These are phyloP conservation scores for Dimocarpus longan DNA, from an alignment of 345 rosid genomes.

Conservation along the genomic window DNA sequence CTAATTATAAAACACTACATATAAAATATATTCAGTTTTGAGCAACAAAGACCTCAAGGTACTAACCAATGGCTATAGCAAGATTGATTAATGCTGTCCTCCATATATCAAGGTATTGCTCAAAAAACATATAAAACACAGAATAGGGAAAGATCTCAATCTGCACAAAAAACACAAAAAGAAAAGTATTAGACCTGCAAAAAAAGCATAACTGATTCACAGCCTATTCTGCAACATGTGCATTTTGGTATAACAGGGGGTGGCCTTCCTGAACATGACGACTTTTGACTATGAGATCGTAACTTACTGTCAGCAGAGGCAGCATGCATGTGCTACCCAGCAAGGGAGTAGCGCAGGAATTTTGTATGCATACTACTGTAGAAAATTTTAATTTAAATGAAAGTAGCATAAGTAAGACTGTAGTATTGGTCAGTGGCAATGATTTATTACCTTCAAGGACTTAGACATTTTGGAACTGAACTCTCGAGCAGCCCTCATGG, in stretches of 20 bases:
- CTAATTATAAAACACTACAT: neutral
- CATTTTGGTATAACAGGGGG: neutral
- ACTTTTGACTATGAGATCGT: slow-evolving; percentile 3
- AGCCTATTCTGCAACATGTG: neutral
- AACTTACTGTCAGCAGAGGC: neutral
- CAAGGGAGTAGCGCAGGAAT: neutral
- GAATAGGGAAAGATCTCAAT: slow-evolving; percentile 97
- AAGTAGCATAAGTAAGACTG: slow-evolving; percentile 6
- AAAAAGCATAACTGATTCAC: neutral
- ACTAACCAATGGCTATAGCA: slow-evolving; percentile 92
- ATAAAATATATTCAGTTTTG: neutral
- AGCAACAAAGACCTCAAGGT: slow-evolving; percentile 20
- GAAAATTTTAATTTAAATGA: slow-evolving; percentile 8
- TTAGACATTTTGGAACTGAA: slow-evolving; percentile 74
- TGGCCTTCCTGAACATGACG: slow-evolving; percentile 5
- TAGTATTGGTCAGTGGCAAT: neutral
- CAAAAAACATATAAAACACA: slow-evolving; percentile 96
- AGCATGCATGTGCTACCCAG: neutral
- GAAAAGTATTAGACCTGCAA: slow-evolving; percentile 2
- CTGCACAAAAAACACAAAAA: slow-evolving; percentile 48
- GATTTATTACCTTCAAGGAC: slow-evolving; percentile 68
- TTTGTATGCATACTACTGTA: neutral
- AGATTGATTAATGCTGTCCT: slow-evolving; percentile 90
- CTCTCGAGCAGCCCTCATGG: slow-evolving; percentile 90
- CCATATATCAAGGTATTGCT: slow-evolving; percentile 99